These are phyloP conservation scores for Penicillium sp. DNA, from an alignment of 2,329 filamentous ascomycete species.

Conservation along the genomic window DNA sequence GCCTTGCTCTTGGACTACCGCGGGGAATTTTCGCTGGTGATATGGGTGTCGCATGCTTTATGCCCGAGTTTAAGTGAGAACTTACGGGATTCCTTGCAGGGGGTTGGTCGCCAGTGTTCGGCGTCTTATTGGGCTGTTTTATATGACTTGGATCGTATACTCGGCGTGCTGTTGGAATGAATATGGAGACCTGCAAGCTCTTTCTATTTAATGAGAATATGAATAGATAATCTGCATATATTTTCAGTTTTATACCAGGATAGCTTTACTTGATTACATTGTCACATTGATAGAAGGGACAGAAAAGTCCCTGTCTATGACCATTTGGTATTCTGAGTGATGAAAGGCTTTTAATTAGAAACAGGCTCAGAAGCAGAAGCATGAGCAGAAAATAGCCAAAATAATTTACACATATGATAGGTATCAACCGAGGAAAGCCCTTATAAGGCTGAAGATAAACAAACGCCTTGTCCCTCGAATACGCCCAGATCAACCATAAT, in stretches of 20 bases:
- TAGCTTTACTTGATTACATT: background rate
- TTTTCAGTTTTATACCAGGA: background rate
- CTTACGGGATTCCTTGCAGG: background rate
- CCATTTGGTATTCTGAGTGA: background rate
- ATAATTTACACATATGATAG: slow-evolving; percentile 3
- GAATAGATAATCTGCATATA: background rate
- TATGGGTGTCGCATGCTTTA: background rate
- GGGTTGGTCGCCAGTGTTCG: background rate
- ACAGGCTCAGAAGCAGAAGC: background rate
- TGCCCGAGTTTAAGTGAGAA: background rate
- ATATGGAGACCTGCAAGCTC: background rate
- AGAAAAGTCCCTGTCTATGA: background rate
- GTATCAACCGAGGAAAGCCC: slow-evolving; percentile 4
- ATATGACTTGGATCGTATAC: background rate
- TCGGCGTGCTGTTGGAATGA: background rate
- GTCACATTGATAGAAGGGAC: background rate
- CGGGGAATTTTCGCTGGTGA: background rate
- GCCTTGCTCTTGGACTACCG: background rate
- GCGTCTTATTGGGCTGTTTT: background rate
- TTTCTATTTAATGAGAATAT: background rate
- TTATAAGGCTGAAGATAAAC: background rate
- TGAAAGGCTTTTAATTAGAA: background rate
- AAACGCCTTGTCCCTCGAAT: background rate
- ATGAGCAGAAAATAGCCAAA: background rate
- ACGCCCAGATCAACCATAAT: background rate